A percentile compares a stretch with the other conserved stretches of the same genome.
Evolutionary conservation across 2,329 filamentous ascomycete genomes (phyloP).

Genomic region (Colletotrichum filicis): DNA sequence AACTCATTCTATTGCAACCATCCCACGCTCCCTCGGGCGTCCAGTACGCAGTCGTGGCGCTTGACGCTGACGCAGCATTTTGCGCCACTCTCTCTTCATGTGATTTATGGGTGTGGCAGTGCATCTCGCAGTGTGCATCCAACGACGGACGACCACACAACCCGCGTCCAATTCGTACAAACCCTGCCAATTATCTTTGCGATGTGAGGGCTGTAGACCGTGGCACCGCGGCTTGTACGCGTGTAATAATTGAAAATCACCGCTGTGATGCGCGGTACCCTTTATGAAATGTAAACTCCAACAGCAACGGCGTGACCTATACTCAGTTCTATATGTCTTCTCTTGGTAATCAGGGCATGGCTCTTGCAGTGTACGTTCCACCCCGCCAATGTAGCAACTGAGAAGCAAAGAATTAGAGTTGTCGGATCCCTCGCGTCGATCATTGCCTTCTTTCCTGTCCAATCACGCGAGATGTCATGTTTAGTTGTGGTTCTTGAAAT

Average conservation of each 20-base stretch:
- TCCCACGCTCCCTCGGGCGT: neutral
- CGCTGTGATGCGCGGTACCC: neutral
- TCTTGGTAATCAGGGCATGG: neutral
- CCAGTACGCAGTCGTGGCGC: neutral
- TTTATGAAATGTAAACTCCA: neutral
- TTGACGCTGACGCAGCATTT: neutral
- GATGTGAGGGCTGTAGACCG: neutral
- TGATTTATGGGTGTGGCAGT: neutral
- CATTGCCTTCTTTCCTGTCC: neutral
- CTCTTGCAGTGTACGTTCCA: neutral
- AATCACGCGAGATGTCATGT: neutral
- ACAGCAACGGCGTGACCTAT: neutral
- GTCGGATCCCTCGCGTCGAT: constrained; percentile 22
- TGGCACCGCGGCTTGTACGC: neutral
- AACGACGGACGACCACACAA: neutral
- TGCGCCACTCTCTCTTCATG: neutral
- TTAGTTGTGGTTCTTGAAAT: neutral
- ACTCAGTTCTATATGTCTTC: neutral
- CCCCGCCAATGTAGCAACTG: constrained; percentile 12
- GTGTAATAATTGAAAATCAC: neutral
- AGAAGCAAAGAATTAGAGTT: neutral
- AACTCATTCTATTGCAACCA: neutral
- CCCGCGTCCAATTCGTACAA: neutral
- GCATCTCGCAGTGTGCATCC: neutral
- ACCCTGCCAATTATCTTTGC: neutral